These are phyloP conservation scores for Schoenoplectus triqueter DNA, from an alignment of 202 grass and related monocot genomes.

Conservation along the genomic window DNA sequence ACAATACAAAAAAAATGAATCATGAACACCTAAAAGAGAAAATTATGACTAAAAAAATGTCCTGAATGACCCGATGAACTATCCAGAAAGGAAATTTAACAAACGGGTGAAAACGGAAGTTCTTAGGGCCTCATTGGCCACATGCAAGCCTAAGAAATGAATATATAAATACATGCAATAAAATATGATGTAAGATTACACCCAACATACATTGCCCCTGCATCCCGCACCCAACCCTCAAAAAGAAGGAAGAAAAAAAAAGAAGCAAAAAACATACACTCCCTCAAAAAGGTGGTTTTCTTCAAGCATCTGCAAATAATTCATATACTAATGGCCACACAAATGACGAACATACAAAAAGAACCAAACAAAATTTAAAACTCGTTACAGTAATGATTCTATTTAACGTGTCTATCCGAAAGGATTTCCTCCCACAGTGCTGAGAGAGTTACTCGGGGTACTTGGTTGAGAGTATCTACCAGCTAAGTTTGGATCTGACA, in stretches of 20 bases:
- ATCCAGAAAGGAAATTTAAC: not conserved
- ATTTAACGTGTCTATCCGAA: slow-evolving; percentile 57
- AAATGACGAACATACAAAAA: slow-evolving; percentile 39
- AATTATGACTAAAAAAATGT: not conserved
- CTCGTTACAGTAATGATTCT: slow-evolving; percentile 27
- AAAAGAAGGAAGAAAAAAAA: not conserved
- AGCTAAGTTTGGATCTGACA: slow-evolving; percentile 60
- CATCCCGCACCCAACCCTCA: not conserved
- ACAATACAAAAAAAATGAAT: not conserved
- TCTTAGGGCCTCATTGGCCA: not conserved
- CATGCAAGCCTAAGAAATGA: slow-evolving; percentile 42
- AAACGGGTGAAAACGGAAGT: not conserved
- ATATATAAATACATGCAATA: slow-evolving; percentile 41
- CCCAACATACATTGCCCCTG: not conserved
- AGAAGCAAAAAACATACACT: slow-evolving; percentile 21
- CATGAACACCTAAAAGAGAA: not conserved
- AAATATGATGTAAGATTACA: slow-evolving; percentile 43
- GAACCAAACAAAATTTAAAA: slow-evolving; percentile 16
- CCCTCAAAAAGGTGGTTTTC: not conserved
- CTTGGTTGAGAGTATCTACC: slow-evolving; percentile 63
- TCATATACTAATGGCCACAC: slow-evolving; percentile 31
- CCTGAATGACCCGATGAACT: not conserved
- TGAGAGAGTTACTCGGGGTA: slow-evolving; percentile 62
- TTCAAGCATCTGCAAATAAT: not conserved
- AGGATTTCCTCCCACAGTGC: slow-evolving; percentile 76